phyloP scores from a whole-genome alignment of 2,329 filamentous ascomycete genomes.

The Tolypocladium sp. region DNA sequence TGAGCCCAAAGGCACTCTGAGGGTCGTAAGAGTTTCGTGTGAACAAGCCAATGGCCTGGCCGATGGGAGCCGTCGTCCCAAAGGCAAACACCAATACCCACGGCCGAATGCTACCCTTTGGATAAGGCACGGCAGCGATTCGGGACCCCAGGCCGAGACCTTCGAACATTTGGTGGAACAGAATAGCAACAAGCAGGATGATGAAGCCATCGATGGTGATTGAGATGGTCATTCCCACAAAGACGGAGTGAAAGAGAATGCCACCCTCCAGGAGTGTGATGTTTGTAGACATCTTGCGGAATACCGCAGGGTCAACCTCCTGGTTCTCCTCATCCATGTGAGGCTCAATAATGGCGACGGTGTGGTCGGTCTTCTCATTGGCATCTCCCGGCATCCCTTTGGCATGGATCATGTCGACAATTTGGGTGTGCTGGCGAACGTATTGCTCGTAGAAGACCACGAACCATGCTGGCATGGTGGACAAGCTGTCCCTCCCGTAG shows the following conservation, averaged over 20 bases:
- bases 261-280: constrained; percentile 68
- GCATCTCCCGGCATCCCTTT: constrained; percentile 1
- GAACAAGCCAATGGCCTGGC: constrained; percentile 53
- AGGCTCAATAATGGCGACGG: constrained; percentile 17
- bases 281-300: constrained; percentile 59
- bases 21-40: constrained; percentile 52
- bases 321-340: constrained; percentile 29
- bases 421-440: constrained; percentile 49
- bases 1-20: constrained; percentile 52
- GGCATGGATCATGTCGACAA: constrained; percentile 43
- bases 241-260: constrained; percentile 71
- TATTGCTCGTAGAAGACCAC: constrained; percentile 56
- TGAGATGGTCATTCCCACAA: constrained; percentile 64
- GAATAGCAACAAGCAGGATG: constrained; percentile 57
- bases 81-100: constrained; percentile 55
- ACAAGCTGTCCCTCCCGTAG: constrained; percentile 11
- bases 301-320: constrained; percentile 32
- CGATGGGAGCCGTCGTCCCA: constrained; percentile 54
- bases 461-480: constrained; percentile 51
- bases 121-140: constrained; percentile 57
- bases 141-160: constrained; percentile 62
- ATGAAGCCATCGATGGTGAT: constrained; percentile 60
- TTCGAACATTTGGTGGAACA: constrained; percentile 63
- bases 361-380: constrained; percentile 21
- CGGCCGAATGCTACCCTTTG: constrained; percentile 44